Evolutionary conservation across 495 filamentous ascomycete genomes (phyloP), one percentile per base, ranked within the genome.

Genomic region (Penicillium verhagenii): DNA sequence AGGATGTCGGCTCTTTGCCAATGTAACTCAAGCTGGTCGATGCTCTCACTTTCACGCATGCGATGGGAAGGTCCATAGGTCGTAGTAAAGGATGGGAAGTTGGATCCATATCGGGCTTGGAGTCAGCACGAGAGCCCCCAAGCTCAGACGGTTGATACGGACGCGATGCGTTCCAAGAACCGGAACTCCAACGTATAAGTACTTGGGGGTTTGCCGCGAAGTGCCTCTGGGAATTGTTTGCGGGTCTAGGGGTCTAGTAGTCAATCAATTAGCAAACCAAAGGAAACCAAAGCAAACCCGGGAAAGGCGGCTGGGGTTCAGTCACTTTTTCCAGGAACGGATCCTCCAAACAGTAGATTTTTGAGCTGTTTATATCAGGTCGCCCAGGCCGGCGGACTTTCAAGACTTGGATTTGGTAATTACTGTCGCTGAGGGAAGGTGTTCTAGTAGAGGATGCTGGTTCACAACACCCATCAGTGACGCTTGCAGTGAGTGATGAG

Each of bases 161-260:
- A 5, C 38, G 40, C 10, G 47, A 8, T 39, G 43, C 37, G 13
- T 43, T 38, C 50, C 51, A 66, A 23, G 65, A 68, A 19, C 63
- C 65, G 10, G 65, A 65, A 43, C 65, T 68, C 62, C 63, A 68
- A 21, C 65, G 62, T 16, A 61, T 48, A 18, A 61, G 28, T 9
- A 61, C 25, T 33, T 35, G 53, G 35, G 58, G 58, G 31, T 26
- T 47, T 21, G 8, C 14, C 4, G 19, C 23, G 24, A 23, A 29
- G 9, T 52, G 4, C 9, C 24, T 39, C 24, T 25, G 47, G 14
- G 1, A 21, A 11, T 37, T 21, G 11, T 1, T 5, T 7, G 7
- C 10, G 9, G 10, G 11, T n/a, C 19, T 18, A 2, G 47, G 31
- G 8, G 16, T 38, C 47, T 50, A 25, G 8, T 19, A 45, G 42